These are phyloP conservation scores for Kazachstania kunashirensis DNA, from an alignment of 805 yeast species.

Conservation along the genomic window DNA sequence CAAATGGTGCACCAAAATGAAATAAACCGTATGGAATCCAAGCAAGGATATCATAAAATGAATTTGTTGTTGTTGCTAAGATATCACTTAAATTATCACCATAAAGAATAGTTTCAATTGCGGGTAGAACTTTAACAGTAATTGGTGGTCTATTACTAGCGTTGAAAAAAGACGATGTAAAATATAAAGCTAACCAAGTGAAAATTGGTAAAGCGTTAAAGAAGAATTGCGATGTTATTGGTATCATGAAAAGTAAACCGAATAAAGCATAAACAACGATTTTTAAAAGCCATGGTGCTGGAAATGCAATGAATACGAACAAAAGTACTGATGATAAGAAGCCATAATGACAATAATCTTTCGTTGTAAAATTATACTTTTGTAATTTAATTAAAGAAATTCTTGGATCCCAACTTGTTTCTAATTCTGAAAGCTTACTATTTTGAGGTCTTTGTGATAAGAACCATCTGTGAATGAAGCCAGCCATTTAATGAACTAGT, in stretches of 20 bases:
- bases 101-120: constrained; percentile 81
- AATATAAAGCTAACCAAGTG: constrained; percentile 78
- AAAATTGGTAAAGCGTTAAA: constrained; percentile 73
- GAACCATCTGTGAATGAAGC: constrained; percentile 41
- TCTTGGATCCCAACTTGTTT: constrained; percentile 39
- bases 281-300: constrained; percentile 39
- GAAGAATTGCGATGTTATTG: constrained; percentile 76
- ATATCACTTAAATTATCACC: constrained; percentile 85
- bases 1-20: constrained; percentile 86
- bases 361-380: constrained; percentile 33
- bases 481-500: too few relatives aligned
- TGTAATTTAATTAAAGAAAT: constrained; percentile 35
- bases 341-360: constrained; percentile 46
- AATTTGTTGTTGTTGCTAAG: constrained; percentile 59
- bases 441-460: constrained; percentile 45
- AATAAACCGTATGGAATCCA: constrained; percentile 92
- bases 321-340: constrained; percentile 43
- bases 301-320: constrained; percentile 50
- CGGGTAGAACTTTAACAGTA: constrained; percentile 78
- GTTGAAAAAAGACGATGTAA: constrained; percentile 67
- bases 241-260: constrained; percentile 46
- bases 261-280: constrained; percentile 31
- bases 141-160: constrained; percentile 76
- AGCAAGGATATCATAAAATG: constrained; percentile 70
- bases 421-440: constrained; percentile 34